Percentiles rank a stretch among this genome's conserved stretches.
phyloP scores from a whole-genome alignment of 2,329 filamentous ascomycete genomes.

The Penicillium sp. region DNA sequence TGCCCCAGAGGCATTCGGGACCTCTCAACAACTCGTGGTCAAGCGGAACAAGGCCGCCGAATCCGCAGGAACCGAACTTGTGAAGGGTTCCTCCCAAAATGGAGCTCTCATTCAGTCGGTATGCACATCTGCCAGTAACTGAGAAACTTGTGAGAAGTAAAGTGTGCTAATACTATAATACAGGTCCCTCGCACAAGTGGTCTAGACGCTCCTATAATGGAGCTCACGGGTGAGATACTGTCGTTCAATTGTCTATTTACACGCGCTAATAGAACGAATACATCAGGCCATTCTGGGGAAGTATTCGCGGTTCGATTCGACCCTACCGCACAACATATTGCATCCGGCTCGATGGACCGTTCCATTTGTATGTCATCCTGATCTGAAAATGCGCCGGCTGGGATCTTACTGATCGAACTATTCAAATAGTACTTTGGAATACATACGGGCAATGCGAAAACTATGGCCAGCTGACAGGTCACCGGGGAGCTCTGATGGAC shows the following conservation, averaged over 20 bases:
- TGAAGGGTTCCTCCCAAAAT: constrained; percentile 55
- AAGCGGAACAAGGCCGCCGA: constrained; percentile 78
- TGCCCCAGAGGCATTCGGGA: constrained; percentile 76
- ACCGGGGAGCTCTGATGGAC: constrained; percentile 87
- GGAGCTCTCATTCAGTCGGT: constrained; percentile 65
- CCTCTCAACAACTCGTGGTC: constrained; percentile 69
- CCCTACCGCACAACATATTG: constrained; percentile 79
- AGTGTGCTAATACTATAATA: constrained; percentile 16
- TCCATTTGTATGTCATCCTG: constrained; percentile 66
- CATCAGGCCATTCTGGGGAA: constrained; percentile 66
- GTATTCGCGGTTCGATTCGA: constrained; percentile 90
- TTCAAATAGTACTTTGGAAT: constrained; percentile 74
- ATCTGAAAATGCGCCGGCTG: background rate
- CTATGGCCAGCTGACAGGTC: constrained; percentile 81
- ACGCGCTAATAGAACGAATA: constrained; percentile 10
- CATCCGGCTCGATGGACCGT: constrained; percentile 92
- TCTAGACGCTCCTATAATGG: constrained; percentile 88
- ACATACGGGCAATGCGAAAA: constrained; percentile 93
- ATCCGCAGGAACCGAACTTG: constrained; percentile 53
- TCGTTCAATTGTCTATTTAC: background rate
- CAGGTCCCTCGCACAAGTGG: constrained; percentile 76
- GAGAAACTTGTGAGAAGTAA: background rate
- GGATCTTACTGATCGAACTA: background rate
- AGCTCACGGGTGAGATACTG: constrained; percentile 68
- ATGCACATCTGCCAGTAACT: constrained; percentile 36